Conservation (phyloP, 768 basidiomycete species). For the Lactifluus echinatus region DNA sequence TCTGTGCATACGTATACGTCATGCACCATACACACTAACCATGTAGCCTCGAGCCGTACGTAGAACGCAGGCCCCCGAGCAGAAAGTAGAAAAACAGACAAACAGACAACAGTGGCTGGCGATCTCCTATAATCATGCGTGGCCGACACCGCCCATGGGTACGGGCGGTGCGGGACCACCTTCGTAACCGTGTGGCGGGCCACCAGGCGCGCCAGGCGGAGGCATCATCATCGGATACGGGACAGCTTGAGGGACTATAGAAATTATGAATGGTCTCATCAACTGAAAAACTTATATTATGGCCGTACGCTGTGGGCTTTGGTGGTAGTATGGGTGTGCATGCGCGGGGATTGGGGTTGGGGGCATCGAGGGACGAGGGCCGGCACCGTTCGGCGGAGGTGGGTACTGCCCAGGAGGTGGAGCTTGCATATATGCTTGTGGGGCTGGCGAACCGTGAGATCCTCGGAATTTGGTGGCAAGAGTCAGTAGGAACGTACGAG, state of each 20-base stretch:
- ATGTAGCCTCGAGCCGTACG: background rate
- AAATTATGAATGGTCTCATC: constrained; percentile 3
- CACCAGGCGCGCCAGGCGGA: constrained; percentile 55
- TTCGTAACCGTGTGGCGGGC: constrained; percentile 68
- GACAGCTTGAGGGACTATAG: constrained; percentile 72
- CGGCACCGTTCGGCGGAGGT: constrained; percentile 68
- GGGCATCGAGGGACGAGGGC: constrained; percentile 82
- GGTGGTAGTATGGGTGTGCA: constrained; percentile 82
- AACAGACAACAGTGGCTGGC: constrained; percentile 6
- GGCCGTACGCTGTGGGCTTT: constrained; percentile 73
- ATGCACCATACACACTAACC: background rate
- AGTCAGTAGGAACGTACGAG: constrained; percentile 45
- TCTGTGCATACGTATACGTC: background rate
- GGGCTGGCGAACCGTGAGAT: constrained; percentile 33
- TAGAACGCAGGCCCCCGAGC: constrained; percentile 5
- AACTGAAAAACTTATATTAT: constrained; percentile 17
- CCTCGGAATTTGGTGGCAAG: background rate
- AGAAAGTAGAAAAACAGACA: constrained; percentile 14
- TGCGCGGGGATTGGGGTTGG: constrained; percentile 83
- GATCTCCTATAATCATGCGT: constrained; percentile 37
- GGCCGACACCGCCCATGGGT: constrained; percentile 63
- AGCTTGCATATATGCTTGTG: constrained; percentile 71
- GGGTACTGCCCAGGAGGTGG: constrained; percentile 72
- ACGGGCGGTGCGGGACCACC: constrained; percentile 59
- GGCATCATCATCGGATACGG: constrained; percentile 93